These are phyloP conservation scores for Tylopilus sp. DNA, from an alignment of 768 basidiomycete genomes.

Conservation along the genomic window DNA sequence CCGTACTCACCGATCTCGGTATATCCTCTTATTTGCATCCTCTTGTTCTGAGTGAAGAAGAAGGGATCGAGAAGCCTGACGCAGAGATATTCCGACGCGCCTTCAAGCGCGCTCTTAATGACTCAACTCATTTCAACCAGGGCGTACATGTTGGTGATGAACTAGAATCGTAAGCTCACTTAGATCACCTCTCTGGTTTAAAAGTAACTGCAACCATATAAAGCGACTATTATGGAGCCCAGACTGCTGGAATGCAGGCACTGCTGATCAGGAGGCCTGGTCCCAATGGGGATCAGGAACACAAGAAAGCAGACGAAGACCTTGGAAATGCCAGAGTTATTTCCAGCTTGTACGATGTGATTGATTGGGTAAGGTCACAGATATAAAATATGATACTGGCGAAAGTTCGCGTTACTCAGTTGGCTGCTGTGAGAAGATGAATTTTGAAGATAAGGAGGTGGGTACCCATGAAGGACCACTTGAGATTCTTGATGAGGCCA, in stretches of 20 bases:
- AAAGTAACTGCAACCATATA: conserved; percentile 5
- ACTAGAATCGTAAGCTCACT: conserved; percentile 48
- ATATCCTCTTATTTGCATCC: conserved; percentile 48
- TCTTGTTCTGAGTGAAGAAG: conserved; percentile 67
- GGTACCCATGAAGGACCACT: no score
- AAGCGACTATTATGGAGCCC: conserved; percentile 69
- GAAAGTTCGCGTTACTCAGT: background rate
- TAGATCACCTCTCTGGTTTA: background rate
- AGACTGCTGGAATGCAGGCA: conserved; percentile 49
- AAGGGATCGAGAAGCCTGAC: conserved; percentile 67
- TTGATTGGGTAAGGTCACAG: conserved; percentile 33
- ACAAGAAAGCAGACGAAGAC: conserved; percentile 41
- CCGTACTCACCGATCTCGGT: conserved; percentile 57
- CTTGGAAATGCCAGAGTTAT: conserved; percentile 40
- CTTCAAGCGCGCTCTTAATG: conserved; percentile 15
- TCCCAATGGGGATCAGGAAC: conserved; percentile 44
- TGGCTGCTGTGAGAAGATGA: background rate
- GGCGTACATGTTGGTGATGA: conserved; percentile 79
- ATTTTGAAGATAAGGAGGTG: no score
- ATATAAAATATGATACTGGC: background rate
- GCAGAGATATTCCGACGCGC: conserved; percentile 53
- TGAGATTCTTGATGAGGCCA: background rate
- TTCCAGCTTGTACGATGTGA: conserved; percentile 33
- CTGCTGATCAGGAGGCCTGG: conserved; percentile 54
- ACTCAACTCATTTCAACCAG: conserved; percentile 25